Evolutionary conservation across 345 rosid genomes (phyloP).

Genomic region (Populus pruinosa): DNA sequence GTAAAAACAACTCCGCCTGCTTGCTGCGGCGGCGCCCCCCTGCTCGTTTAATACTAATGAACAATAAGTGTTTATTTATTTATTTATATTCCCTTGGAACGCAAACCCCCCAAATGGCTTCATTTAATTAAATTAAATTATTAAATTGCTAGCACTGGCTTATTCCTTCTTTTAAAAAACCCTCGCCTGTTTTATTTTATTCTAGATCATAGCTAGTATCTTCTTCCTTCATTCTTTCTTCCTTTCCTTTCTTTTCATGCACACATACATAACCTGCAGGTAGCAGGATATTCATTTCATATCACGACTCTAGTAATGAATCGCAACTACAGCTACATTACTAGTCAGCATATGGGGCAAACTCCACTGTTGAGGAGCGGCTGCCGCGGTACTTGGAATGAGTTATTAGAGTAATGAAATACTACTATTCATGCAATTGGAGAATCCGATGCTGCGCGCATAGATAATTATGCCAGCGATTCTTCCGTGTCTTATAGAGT

Average conservation of each 20-base stretch:
- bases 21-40: constrained; percentile 16
- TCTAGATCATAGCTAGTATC: background rate
- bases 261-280: background rate
- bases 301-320: constrained; percentile 5
- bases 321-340: background rate
- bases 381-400: background rate
- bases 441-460: background rate
- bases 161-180: background rate
- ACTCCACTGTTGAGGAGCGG: background rate
- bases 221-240: too few relatives aligned
- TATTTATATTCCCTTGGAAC: background rate
- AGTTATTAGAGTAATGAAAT: background rate
- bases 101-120: background rate
- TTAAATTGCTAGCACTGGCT: background rate
- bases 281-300: background rate
- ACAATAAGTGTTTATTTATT: background rate
- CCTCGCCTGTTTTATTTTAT: background rate
- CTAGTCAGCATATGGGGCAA: background rate
- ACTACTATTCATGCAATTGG: too few relatives aligned
- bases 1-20: background rate
- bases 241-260: background rate
- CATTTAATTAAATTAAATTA: background rate
- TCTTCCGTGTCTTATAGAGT: background rate
- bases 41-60: background rate
- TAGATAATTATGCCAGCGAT: background rate